Evolutionary conservation across 2,329 filamentous ascomycete species (phyloP), one percentile per base, ranked within the genome.

Genomic region (Colletotrichum falcatum): DNA sequence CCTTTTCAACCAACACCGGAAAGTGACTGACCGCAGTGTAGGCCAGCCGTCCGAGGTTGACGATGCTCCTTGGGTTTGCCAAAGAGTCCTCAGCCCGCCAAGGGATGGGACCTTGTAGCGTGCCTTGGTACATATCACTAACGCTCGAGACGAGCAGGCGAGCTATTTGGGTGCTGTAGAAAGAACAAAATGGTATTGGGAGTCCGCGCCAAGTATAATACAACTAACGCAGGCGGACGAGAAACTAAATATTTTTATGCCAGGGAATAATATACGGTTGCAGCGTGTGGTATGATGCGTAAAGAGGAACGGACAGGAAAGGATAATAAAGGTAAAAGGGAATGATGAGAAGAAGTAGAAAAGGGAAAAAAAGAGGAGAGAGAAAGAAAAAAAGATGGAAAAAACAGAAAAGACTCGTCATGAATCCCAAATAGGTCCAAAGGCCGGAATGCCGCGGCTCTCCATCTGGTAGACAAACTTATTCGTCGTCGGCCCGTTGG

Each of bases 401-500:
- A 0, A 42, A 9, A 8, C 1, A 20, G 7, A 61, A n/a, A 20
- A 39, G n/a, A 60, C 37, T 33, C 42, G 30, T 75, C 56, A 83
- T 56, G 82, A 83, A 69, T 94, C 92, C 82, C 91, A 94, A 74
- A 94, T 92, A 5, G 92, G 90, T 5, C 92, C 92, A 80, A 88
- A 94, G 7, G 91, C 91, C 2, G 89, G 86, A 5, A 94, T 79
- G 0, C 91, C 90, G 61, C 90, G 84, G 42, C 83, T 85, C 80
- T 94, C 91, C 69, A 94, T 81, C 26, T 86, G 90, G 77, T 90
- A 92, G 1, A 94, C 91, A 4, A 94, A 84, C 81, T 88, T 88
- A 75, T 85, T 85, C 26, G 91, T 94, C 35, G 93, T 85, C 63
- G 80, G 85, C 65, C 90, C 88, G 77, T 94, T 94, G 64, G 89